These are phyloP conservation scores for Sarocladiaceae sp. DNA, from an alignment of 2,329 filamentous ascomycete species.

Conservation along the genomic window DNA sequence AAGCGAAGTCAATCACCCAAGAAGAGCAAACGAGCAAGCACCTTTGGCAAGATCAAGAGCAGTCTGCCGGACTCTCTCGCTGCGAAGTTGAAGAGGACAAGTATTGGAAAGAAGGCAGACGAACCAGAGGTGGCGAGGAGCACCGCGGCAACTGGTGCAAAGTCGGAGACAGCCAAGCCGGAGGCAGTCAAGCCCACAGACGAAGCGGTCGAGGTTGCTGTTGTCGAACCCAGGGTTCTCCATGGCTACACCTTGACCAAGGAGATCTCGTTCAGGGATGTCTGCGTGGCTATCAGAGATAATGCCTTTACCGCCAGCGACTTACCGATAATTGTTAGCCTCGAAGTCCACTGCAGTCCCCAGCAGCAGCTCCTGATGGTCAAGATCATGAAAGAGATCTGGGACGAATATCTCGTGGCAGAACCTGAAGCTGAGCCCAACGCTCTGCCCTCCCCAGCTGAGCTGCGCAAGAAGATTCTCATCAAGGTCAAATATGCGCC, in stretches of 20 bases:
- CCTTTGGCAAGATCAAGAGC: constrained; percentile 60
- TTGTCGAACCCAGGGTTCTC: constrained; percentile 69
- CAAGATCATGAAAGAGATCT: constrained; percentile 81
- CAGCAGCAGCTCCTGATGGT: constrained; percentile 90
- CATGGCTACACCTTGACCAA: constrained; percentile 91
- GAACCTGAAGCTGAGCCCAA: constrained; percentile 40
- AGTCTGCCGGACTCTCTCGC: constrained; percentile 41
- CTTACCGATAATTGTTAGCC: constrained; percentile 85
- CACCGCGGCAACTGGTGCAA: neutral
- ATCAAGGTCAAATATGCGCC: constrained; percentile 75
- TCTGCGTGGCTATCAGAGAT: constrained; percentile 76
- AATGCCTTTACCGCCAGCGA: constrained; percentile 72
- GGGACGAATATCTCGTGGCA: constrained; percentile 68
- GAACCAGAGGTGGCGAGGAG: constrained; percentile 19
- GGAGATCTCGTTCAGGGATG: constrained; percentile 79
- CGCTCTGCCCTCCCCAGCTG: constrained; percentile 62
- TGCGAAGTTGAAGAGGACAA: constrained; percentile 44
- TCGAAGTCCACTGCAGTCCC: constrained; percentile 81
- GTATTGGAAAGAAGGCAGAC: constrained; percentile 38
- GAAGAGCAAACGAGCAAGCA: constrained; percentile 49
- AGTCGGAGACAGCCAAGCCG: neutral
- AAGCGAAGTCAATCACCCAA: constrained; percentile 16
- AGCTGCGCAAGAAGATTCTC: constrained; percentile 73
- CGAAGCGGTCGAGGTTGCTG: constrained; percentile 19
- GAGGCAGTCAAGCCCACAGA: too few relatives aligned